Percentiles rank a stretch among this genome's conserved stretches.
Evolutionary conservation across 768 basidiomycete genomes (phyloP).

Genomic region (Lactarius deliciosus): DNA sequence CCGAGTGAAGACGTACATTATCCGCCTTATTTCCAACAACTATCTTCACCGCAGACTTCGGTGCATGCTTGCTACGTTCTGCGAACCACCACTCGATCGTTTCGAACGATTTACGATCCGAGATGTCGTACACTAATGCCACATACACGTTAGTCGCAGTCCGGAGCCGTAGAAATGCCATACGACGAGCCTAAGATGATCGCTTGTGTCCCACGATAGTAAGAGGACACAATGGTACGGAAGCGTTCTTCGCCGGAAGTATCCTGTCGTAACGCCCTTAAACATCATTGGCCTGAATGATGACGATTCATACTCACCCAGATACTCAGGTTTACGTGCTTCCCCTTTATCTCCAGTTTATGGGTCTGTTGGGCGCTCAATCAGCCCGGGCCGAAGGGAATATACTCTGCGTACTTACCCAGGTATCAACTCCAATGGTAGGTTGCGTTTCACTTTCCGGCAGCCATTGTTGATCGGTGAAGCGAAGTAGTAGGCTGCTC

Average conservation of each 20-base stretch:
- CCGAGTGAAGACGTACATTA: neutral
- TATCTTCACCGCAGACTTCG: constrained; percentile 82
- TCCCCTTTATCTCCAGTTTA: constrained; percentile 82
- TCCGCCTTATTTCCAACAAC: constrained; percentile 54
- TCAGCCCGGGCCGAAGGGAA: neutral
- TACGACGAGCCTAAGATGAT: constrained; percentile 58
- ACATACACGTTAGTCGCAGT: neutral
- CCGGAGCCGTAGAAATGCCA: neutral
- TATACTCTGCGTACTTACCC: constrained; percentile 52
- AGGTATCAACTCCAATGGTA: constrained; percentile 80
- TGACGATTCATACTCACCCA: constrained; percentile 61
- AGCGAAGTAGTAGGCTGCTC: constrained; percentile 83
- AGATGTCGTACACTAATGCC: constrained; percentile 83
- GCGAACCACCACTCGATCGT: constrained; percentile 87
- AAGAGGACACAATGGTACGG: constrained; percentile 88
- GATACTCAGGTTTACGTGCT: constrained; percentile 88
- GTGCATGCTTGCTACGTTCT: constrained; percentile 91
- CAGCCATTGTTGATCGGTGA: constrained; percentile 93
- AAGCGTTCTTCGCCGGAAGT: constrained; percentile 96
- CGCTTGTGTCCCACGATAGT: constrained; percentile 86
- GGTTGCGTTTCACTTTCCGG: constrained; percentile 84
- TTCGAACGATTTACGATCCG: constrained; percentile 88
- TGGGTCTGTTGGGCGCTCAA: constrained; percentile 55
- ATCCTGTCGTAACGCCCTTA: constrained; percentile 50
- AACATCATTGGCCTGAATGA: neutral